Base-by-base conservation (phyloP, 1,284 basidiomycete species). In the Ceratobasidium sp. region DNA sequence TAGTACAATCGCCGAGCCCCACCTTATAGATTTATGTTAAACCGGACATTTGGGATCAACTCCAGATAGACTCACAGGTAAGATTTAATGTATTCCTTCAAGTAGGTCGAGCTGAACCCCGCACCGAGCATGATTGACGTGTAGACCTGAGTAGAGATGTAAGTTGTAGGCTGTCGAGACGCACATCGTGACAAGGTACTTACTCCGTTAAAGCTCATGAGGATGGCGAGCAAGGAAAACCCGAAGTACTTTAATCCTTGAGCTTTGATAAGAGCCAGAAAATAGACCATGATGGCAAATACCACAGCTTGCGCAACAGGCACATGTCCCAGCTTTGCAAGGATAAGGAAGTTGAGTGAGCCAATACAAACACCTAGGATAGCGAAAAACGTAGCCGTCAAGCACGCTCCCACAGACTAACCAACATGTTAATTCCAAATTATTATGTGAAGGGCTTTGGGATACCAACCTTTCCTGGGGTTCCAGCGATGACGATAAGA, bases 291-390 rank as follows among this genome's bases (percentile, higher is more conserved):
- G 31, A 76, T 47, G 3, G 75, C 75, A 34, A 78, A 78, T 6
- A 77, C 73, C 49, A 79, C 74, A 8, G 75, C 79, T 69, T 80
- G 79, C 1, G 77, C 78, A 22, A 79, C 77, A 17, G 73, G 75
- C 34, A 73, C 73, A 56, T 71, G 62, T 8, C 68, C 70, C 22
- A 79, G 72, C 32, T 77, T 73, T 12, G 77, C 77, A 3, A 79
- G 72, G 15, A 79, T 75, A 45, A 76, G 70, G 60, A 78, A 79
- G 68, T 74, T 74, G 12, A 75, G 62, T 0, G 75, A 73, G 3
- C 78, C 77, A 1, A 75, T 35, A 2, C 71, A 74, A 5, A 78
- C 75, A 1, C 78, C 78, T n/a, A 75, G 25, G 10, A 76, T 49
- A 10, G 73, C 75, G 34, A 76, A 72, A 22, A 71, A 56, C 25